A percentile compares a stretch with the other conserved stretches of the same genome.
phyloP scores from a whole-genome alignment of 2,329 filamentous ascomycete species.

The Ceratocystis papillata region DNA sequence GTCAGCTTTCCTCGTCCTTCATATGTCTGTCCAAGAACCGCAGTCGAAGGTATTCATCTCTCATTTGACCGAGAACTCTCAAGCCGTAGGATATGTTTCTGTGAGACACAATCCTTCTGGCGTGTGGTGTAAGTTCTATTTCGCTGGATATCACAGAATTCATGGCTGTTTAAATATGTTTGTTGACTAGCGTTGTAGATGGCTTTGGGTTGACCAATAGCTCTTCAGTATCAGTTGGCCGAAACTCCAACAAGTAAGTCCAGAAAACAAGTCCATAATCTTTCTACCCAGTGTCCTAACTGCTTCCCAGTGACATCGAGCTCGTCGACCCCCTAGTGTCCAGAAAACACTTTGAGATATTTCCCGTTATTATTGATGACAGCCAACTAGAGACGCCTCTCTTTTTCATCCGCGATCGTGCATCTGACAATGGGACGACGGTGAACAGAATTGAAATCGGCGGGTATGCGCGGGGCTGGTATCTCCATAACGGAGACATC shows the following conservation, averaged over 20 bases:
- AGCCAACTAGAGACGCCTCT: slow-evolving; percentile 10
- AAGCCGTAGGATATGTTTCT: slow-evolving; percentile 15
- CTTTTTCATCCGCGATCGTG: slow-evolving; percentile 46
- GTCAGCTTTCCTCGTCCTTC: neutral
- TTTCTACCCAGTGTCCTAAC: neutral
- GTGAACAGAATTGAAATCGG: slow-evolving; percentile 41
- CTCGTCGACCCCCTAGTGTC: slow-evolving; percentile 20
- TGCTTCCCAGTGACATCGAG: slow-evolving; percentile 10
- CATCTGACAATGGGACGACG: slow-evolving; percentile 44
- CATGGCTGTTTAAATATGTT: neutral
- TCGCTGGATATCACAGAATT: neutral
- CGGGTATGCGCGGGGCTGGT: slow-evolving; percentile 34
- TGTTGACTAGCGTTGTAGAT: slow-evolving; percentile 12
- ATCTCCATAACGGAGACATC: slow-evolving; percentile 42
- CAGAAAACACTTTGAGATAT: slow-evolving; percentile 24
- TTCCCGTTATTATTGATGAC: slow-evolving; percentile 21
- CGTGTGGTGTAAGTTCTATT: slow-evolving; percentile 13
- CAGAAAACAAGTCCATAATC: too few species aligned
- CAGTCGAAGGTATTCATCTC: neutral
- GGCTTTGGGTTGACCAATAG: slow-evolving; percentile 18
- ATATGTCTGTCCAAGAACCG: neutral
- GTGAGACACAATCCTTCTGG: slow-evolving; percentile 18
- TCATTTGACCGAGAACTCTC: neutral
- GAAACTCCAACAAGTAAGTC: slow-evolving; percentile 18
- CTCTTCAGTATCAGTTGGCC: slow-evolving; percentile 17